Conservation (phyloP, 306 rosid genomes). For the Casuarina cunninghamiana region DNA sequence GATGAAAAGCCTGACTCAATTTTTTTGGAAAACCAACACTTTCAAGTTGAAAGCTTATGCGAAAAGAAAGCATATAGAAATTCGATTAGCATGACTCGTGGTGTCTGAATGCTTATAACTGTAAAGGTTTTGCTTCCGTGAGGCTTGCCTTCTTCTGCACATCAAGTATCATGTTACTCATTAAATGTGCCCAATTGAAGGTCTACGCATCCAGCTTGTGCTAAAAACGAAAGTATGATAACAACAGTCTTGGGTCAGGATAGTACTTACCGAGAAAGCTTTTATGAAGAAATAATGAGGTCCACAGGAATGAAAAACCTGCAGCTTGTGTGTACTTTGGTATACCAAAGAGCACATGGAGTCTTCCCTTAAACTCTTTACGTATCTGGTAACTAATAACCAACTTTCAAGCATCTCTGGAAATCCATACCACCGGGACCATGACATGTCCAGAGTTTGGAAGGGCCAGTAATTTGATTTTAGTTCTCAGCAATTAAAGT, state of each 20-base stretch:
- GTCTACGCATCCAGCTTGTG: background rate
- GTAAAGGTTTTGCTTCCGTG: too few species aligned
- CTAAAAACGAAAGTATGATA: background rate
- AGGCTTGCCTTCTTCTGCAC: background rate
- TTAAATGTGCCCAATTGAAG: background rate
- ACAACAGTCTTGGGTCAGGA: constrained; percentile 1
- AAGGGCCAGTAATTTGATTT: background rate
- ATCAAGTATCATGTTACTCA: background rate
- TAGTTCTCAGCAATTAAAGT: background rate
- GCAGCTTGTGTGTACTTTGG: background rate
- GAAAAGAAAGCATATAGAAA: background rate
- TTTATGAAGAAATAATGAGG: background rate
- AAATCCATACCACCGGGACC: background rate
- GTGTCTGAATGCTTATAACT: background rate
- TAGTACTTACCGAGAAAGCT: background rate
- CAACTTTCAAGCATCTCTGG: background rate
- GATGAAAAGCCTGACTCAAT: constrained; percentile 2
- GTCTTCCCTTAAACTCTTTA: constrained; percentile 11
- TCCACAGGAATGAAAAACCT: background rate
- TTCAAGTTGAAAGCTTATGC: background rate
- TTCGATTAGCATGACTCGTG: background rate
- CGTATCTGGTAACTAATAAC: background rate
- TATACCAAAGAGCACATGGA: background rate
- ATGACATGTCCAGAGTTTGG: constrained; percentile 4
- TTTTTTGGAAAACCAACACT: background rate